A percentile compares a stretch with the other conserved stretches of the same genome.
phyloP scores from a whole-genome alignment of 2,329 filamentous ascomycete genomes.

The Arthrobotrys sphaeroides region DNA sequence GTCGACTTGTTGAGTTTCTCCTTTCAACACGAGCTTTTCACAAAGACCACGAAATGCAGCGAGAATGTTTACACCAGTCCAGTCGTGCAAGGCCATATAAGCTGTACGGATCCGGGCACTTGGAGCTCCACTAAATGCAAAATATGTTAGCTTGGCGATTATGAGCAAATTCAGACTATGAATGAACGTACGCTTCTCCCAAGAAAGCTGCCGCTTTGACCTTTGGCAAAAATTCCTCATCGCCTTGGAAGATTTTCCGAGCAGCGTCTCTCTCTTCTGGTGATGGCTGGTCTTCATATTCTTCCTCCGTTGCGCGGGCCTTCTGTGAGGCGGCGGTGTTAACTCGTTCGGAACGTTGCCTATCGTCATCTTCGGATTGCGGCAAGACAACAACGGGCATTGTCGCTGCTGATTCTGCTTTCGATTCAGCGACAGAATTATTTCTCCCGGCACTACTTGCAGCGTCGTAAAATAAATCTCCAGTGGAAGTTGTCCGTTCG shows the following conservation, averaged over 20 bases:
- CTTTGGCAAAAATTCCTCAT: constrained; percentile 81
- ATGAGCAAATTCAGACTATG: background rate
- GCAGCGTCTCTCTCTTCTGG: constrained; percentile 80
- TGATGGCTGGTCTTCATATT: constrained; percentile 61
- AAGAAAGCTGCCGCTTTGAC: constrained; percentile 86
- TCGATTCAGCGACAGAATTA: constrained; percentile 28
- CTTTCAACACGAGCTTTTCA: constrained; percentile 80
- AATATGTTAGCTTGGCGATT: constrained; percentile 50
- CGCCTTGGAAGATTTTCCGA: constrained; percentile 82
- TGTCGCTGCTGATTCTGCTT: constrained; percentile 12
- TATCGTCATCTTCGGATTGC: constrained; percentile 54
- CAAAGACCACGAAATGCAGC: constrained; percentile 82
- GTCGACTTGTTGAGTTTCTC: constrained; percentile 96
- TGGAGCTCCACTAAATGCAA: constrained; percentile 61
- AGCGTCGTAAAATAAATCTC: constrained; percentile 46
- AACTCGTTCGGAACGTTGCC: constrained; percentile 1
- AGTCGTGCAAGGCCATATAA: constrained; percentile 94
- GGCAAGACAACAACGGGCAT: constrained; percentile 42
- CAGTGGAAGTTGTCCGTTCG: constrained; percentile 39
- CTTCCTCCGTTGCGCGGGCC: constrained; percentile 29
- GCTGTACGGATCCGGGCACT: constrained; percentile 71
- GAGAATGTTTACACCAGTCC: constrained; percentile 81
- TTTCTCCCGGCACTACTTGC: constrained; percentile 34
- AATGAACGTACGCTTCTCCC: constrained; percentile 70
- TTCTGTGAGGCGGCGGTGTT: constrained; percentile 38